Evolutionary conservation across 371 early-diverging fungal genomes (phyloP).

Genomic region (Apophysomyces sp.): DNA sequence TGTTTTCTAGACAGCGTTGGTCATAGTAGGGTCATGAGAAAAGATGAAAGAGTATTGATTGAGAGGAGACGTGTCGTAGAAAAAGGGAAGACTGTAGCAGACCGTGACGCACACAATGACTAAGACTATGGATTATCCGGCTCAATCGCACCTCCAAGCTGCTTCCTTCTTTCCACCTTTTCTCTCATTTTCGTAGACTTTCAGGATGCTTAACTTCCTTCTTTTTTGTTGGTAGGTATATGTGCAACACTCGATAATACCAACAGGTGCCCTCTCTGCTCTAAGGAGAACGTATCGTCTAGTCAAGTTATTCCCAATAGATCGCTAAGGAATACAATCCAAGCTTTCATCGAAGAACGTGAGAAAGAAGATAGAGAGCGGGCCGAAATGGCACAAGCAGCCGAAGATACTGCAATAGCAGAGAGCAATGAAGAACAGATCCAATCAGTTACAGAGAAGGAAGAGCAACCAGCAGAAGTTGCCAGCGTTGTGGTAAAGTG

Average conservation of each 20-base stretch:
- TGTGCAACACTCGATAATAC: slow-evolving; percentile 26
- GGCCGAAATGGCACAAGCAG: slow-evolving; percentile 19
- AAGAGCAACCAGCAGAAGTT: slow-evolving; percentile 1
- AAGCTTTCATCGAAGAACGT: slow-evolving; percentile 25
- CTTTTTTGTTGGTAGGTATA: slow-evolving; percentile 28
- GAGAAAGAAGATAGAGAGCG: slow-evolving; percentile 8
- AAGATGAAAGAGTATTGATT: not conserved
- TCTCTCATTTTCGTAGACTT: not conserved
- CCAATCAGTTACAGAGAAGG: not conserved
- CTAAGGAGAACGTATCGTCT: slow-evolving; percentile 24
- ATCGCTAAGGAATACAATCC: slow-evolving; percentile 31
- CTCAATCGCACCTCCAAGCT: not conserved
- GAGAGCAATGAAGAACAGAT: not conserved
- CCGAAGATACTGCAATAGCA: not conserved
- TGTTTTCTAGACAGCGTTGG: not conserved
- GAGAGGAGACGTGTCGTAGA: not conserved
- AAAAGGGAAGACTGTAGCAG: not conserved
- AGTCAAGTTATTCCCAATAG: slow-evolving; percentile 39
- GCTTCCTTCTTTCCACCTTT: slow-evolving; percentile 1
- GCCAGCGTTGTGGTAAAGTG: not conserved
- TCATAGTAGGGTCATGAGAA: not conserved
- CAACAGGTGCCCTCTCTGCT: slow-evolving; percentile 35
- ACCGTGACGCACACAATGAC: not conserved
- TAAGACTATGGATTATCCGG: not conserved
- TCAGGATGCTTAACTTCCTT: slow-evolving; percentile 5